Conservation (phyloP, 805 yeast species). For the Teunomyces atbi region DNA sequence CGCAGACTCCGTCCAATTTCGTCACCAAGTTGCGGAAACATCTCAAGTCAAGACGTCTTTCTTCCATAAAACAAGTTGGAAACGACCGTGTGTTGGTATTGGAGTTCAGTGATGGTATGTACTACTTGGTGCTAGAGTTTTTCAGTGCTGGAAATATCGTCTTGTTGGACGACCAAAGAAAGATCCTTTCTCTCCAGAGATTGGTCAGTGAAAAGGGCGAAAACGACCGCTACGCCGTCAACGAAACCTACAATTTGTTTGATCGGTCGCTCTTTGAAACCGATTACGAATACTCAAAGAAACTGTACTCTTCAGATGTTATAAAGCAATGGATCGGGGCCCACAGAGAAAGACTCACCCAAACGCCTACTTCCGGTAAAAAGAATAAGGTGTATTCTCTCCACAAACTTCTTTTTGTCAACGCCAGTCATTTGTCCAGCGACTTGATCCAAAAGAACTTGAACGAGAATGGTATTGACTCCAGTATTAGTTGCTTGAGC, state of each 20-base stretch:
- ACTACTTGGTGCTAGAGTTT: slow-evolving; percentile 80
- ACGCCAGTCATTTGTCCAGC: slow-evolving; percentile 72
- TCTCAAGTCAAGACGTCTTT: slow-evolving; percentile 73
- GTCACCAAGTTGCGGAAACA: slow-evolving; percentile 85
- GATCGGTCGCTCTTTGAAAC: slow-evolving; percentile 47
- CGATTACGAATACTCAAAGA: slow-evolving; percentile 10
- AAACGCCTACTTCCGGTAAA: slow-evolving; percentile 13
- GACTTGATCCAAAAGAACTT: slow-evolving; percentile 69
- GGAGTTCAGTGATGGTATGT: slow-evolving; percentile 79
- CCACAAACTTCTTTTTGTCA: slow-evolving; percentile 66
- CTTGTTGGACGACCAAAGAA: slow-evolving; percentile 64
- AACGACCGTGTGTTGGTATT: slow-evolving; percentile 82
- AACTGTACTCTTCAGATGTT: slow-evolving; percentile 25
- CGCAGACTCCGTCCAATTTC: slow-evolving; percentile 81
- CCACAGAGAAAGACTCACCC: slow-evolving; percentile 27
- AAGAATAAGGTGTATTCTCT: slow-evolving; percentile 55
- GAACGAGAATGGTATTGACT: slow-evolving; percentile 43
- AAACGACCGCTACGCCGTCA: slow-evolving; percentile 67
- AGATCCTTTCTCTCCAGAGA: slow-evolving; percentile 73
- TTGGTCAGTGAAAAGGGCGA: slow-evolving; percentile 72
- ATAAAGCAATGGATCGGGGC: slow-evolving; percentile 40
- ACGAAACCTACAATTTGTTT: slow-evolving; percentile 65
- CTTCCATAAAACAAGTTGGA: slow-evolving; percentile 69
- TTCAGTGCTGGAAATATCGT: slow-evolving; percentile 94
- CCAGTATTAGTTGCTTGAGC: slow-evolving; percentile 37